Evolutionary conservation across 1,139 yeast species (phyloP), one percentile per base, ranked within the genome.

Genomic region (Saccharomyces pastorianus): DNA sequence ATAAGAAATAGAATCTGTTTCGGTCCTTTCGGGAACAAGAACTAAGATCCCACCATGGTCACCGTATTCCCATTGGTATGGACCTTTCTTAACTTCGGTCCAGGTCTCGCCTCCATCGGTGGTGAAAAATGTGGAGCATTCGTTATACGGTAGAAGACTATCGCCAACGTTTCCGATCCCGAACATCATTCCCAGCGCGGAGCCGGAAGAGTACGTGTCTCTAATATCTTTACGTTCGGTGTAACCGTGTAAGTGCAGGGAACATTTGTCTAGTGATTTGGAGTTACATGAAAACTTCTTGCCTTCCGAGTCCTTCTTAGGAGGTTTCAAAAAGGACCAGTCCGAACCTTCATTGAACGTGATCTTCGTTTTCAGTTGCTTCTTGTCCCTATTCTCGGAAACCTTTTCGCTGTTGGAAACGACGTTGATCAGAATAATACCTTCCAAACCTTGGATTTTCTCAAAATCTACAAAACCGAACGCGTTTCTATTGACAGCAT

Each of bases 341-440:
- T 85, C 85, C 7, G 95, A 88, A 51, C 97, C 99, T 70, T 93
- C 99, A 67, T 90, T 89, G 68, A 85, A 90, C 0, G 98, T 83
- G 51, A 91, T 88, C 66, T 76, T 76, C 0, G 96, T 79, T 66
- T 83, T 83, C 55, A 91, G 69, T 59, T 77, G 71, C 68, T 90
- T 89, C 2, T 62, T 60, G 0, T 71, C 73, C 1, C 76, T 73
- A 2, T 48, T 49, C 1, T 55, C 42, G 8, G 25, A 29, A 4
- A 62, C 53, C 11, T 59, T 51, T 0, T 73, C 73, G 0, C 76
- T 67, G 64, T 86, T 87, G 9, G 71, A 63, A 5, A 91, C 96
- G 2, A 78, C 73, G 65, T 93, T 93, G 26, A 86, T 80, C 23
- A 93, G 63, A 2, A 88, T 78, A 11, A 90, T 84, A 44, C 99